Conservation (phyloP, 305 asterid species). For the Fraxinus latifolia region DNA sequence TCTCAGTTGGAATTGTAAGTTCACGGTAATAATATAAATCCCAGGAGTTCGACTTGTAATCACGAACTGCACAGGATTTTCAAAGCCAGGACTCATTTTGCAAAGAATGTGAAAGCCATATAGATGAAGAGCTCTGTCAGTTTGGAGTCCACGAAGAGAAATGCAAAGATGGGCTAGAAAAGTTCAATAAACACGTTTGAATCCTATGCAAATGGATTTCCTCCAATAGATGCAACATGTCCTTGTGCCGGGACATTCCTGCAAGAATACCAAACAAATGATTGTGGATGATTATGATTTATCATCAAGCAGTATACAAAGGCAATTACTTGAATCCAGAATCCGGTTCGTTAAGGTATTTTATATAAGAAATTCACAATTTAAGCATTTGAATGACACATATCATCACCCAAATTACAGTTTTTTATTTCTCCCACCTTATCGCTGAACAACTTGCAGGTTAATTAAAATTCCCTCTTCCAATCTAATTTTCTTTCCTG, state of each 20-base stretch:
- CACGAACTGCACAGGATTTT: not conserved
- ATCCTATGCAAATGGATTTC: constrained; percentile 76
- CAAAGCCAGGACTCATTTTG: not conserved
- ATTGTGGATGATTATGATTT: not conserved
- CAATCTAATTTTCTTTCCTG: not conserved
- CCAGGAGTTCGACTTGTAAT: not conserved
- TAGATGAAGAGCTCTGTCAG: not conserved
- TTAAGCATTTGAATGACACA: not conserved
- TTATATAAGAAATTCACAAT: not conserved
- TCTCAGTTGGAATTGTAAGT: not conserved
- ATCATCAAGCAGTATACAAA: not conserved
- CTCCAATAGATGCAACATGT: constrained; percentile 66
- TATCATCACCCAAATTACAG: not conserved
- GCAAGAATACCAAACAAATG: constrained; percentile 29
- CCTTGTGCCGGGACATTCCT: constrained; percentile 65
- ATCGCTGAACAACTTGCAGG: not conserved
- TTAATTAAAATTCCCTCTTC: not conserved
- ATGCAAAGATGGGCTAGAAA: not conserved
- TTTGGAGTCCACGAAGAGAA: not conserved
- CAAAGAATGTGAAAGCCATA: not conserved
- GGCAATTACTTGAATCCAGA: not conserved
- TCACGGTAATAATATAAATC: not conserved
- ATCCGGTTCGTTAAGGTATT: not conserved
- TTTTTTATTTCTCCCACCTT: not conserved
- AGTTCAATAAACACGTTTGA: not conserved